Base-by-base conservation (phyloP, 768 basidiomycete species). In the Lentinula edodes region DNA sequence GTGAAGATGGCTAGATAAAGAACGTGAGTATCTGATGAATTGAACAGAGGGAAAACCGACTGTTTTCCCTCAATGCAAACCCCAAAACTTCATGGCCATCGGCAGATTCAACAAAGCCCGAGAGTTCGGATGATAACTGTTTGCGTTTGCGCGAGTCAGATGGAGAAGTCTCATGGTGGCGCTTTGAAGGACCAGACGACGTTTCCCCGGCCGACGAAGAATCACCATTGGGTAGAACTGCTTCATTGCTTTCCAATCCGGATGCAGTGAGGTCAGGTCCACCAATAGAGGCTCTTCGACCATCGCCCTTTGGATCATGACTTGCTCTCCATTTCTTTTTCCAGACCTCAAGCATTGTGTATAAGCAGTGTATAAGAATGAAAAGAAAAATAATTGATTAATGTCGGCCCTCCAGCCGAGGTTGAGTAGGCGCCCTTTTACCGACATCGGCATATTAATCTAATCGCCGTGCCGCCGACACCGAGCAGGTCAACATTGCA, bases 291-390 rank as follows among this genome's bases (percentile, higher is more conserved):
- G 51, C 16, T 42, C 45, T 28, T n/a, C 45, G 68, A 64, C 63
- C 62, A 45, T 58, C 63, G 53, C 65, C 62, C 54, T 69, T 36
- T 42, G 46, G 50, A 28, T 35, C 38, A 41, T 66, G 72, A n/a
- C 28, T 71, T 48, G 75, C 73, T 66, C 73, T 77, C 79, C 80
- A 82, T 57, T 79, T 76, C 61, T 79, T 70, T 65, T 80, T 82
- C 77, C 81, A 81, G 52, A 80, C 70, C 52, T 79, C 81, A 63
- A 83, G 69, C 83, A 84, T 85, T 50, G 18, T 28, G 28, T 28
- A 28, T 28, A 28, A 28, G 28, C 2, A 28, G 18, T 28, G 28
- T 28, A 28, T 28, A 28, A 28, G 28, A 28, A 28, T 28, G 28
- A 28, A 28, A 28, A 28, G 28, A 28, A 28, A 28, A 23, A 2